Evolutionary conservation across 2,329 filamentous ascomycete genomes (phyloP), one percentile per base, ranked within the genome.

Genomic region (Alternaria brassicicola): DNA sequence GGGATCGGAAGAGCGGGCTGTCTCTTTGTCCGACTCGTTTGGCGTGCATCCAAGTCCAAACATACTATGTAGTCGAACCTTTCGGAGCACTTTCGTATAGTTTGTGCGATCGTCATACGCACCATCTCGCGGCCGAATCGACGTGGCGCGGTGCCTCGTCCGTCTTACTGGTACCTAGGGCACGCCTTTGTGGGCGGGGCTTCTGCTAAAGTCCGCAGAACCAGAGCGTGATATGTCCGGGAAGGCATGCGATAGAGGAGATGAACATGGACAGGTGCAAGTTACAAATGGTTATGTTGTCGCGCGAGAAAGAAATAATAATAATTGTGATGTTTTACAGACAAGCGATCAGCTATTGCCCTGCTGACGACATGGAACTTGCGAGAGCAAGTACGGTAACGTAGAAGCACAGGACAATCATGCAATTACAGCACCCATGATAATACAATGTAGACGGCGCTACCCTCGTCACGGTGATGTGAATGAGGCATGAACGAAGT

Each of bases 21-120:
- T 61, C 56, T 67, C 39, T 57, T 55, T 48, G 62, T 62, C 64
- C 63, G 63, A 65, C 26, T 45, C 12, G 15, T 36, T 41, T 25
- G 35, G 35, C 13, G n/a, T 41, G 6, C 48, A 15, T 19, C 17
- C 33, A 25, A 8, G 19, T 8, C 17, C 31, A 47, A 25, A 19
- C 43, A n/a, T 25, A n/a, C n/a, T n/a, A n/a, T n/a, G n/a, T n/a
- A 5, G n/a, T 15, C 19, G 15, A 23, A 21, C 19, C 15, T n/a
- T 23, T 10, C 21, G 23, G 28, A 31, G 23, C 23, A 39, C 15
- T 26, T 41, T 42, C 23, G 13, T 26, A n/a, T 9, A n/a, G 13
- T 31, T 49, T 41, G 31, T 15, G 23, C 52, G 42, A 52, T 52
- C 33, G 21, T 41, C 28, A 30, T n/a, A 10, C 17, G 41, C 53